Evolutionary conservation across 2,329 filamentous ascomycete genomes (phyloP), one percentile per base, ranked within the genome.

Genomic region (Ascochyta koolunga): DNA sequence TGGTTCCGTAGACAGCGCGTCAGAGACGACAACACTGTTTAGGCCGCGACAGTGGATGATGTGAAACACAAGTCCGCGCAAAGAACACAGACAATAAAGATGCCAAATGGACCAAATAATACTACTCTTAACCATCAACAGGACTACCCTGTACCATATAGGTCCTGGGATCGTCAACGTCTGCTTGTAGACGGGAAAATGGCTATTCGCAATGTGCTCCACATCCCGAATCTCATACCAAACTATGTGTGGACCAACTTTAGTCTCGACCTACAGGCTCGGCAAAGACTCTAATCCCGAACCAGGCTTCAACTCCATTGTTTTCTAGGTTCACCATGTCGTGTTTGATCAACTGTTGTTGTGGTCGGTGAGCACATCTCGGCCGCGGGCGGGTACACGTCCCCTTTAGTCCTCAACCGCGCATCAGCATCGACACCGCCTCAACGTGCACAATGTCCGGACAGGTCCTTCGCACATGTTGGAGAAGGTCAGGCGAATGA

Each of bases 381-480:
- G 51, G 51, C 51, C 51, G 51, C 51, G 51, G 51, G 51, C 29
- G 45, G 45, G 15, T 50, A 24, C 27, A 29, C 27, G 10, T 13
- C 11, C 39, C 46, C 33, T 46, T 50, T 35, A 45, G 16, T 19
- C 22, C 24, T 41, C 21, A 16, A 45, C 35, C 35, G 51, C 51
- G 41, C 41, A 49, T 44, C 45, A 54, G 40, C 45, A 39, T 22
- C 13, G 22, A 40, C 40, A 45, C 22, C 18, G 51, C 45, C 36
- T 45, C 29, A 33, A 31, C 29, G 19, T 37, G 36, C 19, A 19
- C 27, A 13, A 5, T 5, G 11, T 29, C 27, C 27, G 9, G 27
- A 15, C 11, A 13, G 27, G 11, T 29, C n/a, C 10, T 49, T 31
- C 22, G 31, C 36, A 37, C 15, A 13, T 13, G 27, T 29, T 29